phyloP scores from a whole-genome alignment of 352 stramenopile species.

The Pythium coloratum region DNA sequence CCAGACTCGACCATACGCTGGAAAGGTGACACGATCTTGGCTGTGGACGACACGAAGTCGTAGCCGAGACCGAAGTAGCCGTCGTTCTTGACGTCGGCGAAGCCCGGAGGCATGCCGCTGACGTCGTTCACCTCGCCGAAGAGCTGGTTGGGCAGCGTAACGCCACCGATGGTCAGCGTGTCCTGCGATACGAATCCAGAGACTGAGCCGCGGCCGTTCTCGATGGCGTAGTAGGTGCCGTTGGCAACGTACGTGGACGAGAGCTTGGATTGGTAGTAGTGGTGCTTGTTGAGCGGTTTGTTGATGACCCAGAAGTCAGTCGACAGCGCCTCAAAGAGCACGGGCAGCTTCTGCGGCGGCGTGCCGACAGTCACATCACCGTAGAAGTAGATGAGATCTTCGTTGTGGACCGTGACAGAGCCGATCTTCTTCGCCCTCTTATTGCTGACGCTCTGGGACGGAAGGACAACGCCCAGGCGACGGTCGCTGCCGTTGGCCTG shows the following conservation, averaged over 20 bases:
- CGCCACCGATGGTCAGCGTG: constrained; percentile 59
- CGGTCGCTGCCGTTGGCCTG: too few species aligned
- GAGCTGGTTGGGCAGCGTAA: constrained; percentile 77
- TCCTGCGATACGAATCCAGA: constrained; percentile 92
- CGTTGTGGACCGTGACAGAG: too few species aligned
- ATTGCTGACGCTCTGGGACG: too few species aligned
- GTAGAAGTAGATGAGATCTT: constrained; percentile 39
- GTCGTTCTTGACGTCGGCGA: constrained; percentile 96
- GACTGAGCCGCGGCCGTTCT: constrained; percentile 94
- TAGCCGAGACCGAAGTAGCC: constrained; percentile 97
- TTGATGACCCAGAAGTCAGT: constrained; percentile 96
- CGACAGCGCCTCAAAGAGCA: constrained; percentile 97
- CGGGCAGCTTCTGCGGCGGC: constrained; percentile 89
- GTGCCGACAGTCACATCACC: constrained; percentile 88
- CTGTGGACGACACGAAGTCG: constrained; percentile 86
- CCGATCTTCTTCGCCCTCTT: too few species aligned
- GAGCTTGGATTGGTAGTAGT: constrained; percentile 85
- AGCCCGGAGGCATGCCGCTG: constrained; percentile 92
- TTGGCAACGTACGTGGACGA: constrained; percentile 90
- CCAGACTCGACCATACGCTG: constrained; percentile 90
- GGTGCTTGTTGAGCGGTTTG: constrained; percentile 62
- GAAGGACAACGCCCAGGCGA: too few species aligned
- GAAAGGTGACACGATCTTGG: constrained; percentile 92
- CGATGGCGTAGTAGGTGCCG: constrained; percentile 92
- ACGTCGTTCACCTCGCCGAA: constrained; percentile 97